phyloP scores from a whole-genome alignment of 768 basidiomycete genomes.

The Obba rivulosa region DNA sequence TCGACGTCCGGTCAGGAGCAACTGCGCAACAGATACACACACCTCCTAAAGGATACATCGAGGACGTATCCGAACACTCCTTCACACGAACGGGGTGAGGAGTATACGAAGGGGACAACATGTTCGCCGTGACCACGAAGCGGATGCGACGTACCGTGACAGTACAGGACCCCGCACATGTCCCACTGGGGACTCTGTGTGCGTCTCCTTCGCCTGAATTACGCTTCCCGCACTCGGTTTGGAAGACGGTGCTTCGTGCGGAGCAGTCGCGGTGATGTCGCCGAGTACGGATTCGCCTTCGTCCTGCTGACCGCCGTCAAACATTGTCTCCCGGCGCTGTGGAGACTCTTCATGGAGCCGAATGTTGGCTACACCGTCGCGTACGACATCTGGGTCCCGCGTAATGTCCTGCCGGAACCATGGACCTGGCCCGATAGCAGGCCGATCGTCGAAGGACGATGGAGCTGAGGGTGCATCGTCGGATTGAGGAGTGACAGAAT shows the following conservation, averaged over 20 bases:
- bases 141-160: constrained; percentile 16
- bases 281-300: too few relatives aligned
- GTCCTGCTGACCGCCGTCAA: neutral
- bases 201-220: constrained; percentile 6
- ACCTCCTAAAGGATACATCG: too few relatives aligned
- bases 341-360: constrained; percentile 7
- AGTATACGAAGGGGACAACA: neutral
- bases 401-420: neutral
- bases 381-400: neutral
- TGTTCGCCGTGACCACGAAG: neutral
- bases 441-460: neutral
- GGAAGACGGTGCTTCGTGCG: neutral
- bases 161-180: constrained; percentile 19
- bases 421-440: neutral
- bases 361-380: neutral
- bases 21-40: neutral
- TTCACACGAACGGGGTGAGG: neutral
- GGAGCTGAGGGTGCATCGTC: constrained; percentile 11
- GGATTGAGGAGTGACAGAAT: neutral
- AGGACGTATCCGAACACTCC: too few relatives aligned
- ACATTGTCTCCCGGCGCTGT: constrained; percentile 2
- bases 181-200: constrained; percentile 6
- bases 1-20: neutral
- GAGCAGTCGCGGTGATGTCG: too few relatives aligned
- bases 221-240: constrained; percentile 2